These are phyloP conservation scores for Candida odintsovae DNA, from an alignment of 805 yeast species.

Conservation along the genomic window DNA sequence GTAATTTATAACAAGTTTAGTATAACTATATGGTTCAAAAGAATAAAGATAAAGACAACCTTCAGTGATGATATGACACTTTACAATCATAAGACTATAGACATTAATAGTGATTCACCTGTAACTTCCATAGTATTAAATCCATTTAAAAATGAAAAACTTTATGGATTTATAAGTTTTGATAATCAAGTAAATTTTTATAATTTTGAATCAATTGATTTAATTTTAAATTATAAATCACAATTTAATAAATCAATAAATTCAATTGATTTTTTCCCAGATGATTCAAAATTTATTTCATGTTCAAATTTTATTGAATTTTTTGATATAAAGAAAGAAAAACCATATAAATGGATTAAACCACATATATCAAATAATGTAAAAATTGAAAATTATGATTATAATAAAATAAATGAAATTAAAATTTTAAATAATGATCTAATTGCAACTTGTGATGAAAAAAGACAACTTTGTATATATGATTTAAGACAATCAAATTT, in stretches of 20 bases:
- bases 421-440: conserved; percentile 10
- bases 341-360: not conserved
- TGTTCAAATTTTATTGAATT: conserved; percentile 9
- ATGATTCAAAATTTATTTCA: conserved; percentile 7
- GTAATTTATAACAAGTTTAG: too few relatives aligned
- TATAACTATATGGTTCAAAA: too few relatives aligned
- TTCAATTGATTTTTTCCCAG: not conserved
- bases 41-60: too few relatives aligned
- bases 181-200: conserved; percentile 2
- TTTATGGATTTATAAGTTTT: not conserved
- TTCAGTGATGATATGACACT: not conserved
- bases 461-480: conserved; percentile 2
- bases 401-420: conserved; percentile 8
- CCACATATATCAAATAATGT: not conserved
- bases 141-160: not conserved
- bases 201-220: not conserved
- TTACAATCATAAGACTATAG: not conserved
- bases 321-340: not conserved
- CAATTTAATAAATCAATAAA: not conserved
- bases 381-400: not conserved
- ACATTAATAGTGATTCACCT: not conserved
- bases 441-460: conserved; percentile 17
- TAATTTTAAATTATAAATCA: not conserved
- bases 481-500: conserved; percentile 9
- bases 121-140: not conserved